phyloP scores from a whole-genome alignment of 768 basidiomycete species.

The Russula sp. region DNA sequence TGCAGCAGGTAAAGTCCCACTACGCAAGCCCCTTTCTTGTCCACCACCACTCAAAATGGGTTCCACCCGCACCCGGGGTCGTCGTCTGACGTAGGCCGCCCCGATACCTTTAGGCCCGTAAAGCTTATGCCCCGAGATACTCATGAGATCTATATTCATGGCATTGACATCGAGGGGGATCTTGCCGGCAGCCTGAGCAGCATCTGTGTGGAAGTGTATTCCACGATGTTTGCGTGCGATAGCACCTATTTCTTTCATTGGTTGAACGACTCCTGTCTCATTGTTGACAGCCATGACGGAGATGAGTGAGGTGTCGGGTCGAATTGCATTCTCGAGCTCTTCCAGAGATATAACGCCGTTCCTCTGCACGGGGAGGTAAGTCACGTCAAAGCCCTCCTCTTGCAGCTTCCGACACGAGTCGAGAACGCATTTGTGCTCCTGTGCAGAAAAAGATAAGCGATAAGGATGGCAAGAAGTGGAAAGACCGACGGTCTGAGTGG shows the following conservation, averaged over 20 bases:
- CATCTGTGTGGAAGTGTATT: slow-evolving; percentile 94
- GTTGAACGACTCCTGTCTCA: slow-evolving; percentile 98
- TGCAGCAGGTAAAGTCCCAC: slow-evolving; percentile 88
- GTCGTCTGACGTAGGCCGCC: slow-evolving; percentile 85
- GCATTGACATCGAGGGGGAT: slow-evolving; percentile 90
- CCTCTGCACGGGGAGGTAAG: slow-evolving; percentile 89
- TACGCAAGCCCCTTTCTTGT: slow-evolving; percentile 91
- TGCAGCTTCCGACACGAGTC: slow-evolving; percentile 94
- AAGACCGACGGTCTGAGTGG: slow-evolving; percentile 77
- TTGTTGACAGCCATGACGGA: slow-evolving; percentile 99
- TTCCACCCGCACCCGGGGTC: slow-evolving; percentile 90
- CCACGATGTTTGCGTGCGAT: slow-evolving; percentile 83
- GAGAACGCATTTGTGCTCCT: slow-evolving; percentile 99
- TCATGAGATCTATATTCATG: slow-evolving; percentile 92
- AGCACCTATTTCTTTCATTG: slow-evolving; percentile 89
- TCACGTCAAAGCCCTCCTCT: slow-evolving; percentile 96
- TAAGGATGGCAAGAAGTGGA: neutral
- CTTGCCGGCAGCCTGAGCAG: slow-evolving; percentile 92
- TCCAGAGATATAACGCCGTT: slow-evolving; percentile 80
- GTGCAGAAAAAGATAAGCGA: neutral
- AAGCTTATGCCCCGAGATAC: slow-evolving; percentile 94
- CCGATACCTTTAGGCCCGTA: slow-evolving; percentile 98
- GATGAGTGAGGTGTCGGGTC: slow-evolving; percentile 89
- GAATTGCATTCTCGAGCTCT: slow-evolving; percentile 79
- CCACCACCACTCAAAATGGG: slow-evolving; percentile 95